Conservation (phyloP, 2,329 filamentous ascomycete genomes). For the Aspergillus clavatus region DNA sequence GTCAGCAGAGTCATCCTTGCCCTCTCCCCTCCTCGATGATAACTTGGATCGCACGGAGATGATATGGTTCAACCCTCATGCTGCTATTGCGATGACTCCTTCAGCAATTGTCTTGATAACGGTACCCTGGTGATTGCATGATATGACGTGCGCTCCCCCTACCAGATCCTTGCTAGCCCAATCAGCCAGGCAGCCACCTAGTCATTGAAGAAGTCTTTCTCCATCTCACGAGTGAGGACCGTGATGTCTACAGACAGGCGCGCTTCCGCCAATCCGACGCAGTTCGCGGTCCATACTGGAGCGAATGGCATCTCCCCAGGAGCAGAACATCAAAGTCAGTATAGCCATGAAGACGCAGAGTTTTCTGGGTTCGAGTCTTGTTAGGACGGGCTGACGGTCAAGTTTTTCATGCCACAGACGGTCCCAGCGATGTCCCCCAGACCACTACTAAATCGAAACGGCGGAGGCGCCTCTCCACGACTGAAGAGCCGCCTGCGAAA, state of each 20-base stretch:
- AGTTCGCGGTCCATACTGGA: conserved; percentile 6
- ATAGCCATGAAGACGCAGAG: background rate
- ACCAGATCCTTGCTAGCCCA: conserved; percentile 4
- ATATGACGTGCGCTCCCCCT: conserved; percentile 13
- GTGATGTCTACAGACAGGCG: conserved; percentile 17
- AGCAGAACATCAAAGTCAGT: conserved; percentile 17
- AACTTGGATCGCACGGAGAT: background rate
- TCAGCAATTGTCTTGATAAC: conserved; percentile 3
- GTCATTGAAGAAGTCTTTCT: conserved; percentile 3
- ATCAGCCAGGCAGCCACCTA: too few species aligned
- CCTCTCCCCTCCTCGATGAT: background rate
- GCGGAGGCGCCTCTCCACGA: conserved; percentile 24
- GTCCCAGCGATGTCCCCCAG: conserved; percentile 15
- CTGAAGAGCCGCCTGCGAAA: conserved; percentile 19
- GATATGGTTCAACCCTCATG: background rate
- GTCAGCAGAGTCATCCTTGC: background rate
- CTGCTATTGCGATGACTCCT: conserved; percentile 8
- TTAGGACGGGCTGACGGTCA: conserved; percentile 7
- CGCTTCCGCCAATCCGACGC: conserved; percentile 14
- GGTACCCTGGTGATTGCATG: conserved; percentile 6
- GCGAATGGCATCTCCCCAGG: conserved; percentile 9
- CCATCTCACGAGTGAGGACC: background rate
- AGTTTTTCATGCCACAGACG: conserved; percentile 12
- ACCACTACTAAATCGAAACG: conserved; percentile 17
- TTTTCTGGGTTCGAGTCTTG: background rate